A percentile compares a stretch with the other conserved stretches of the same genome.
phyloP scores from a whole-genome alignment of 257 asterid species.

The Solanum pinnatisectum region DNA sequence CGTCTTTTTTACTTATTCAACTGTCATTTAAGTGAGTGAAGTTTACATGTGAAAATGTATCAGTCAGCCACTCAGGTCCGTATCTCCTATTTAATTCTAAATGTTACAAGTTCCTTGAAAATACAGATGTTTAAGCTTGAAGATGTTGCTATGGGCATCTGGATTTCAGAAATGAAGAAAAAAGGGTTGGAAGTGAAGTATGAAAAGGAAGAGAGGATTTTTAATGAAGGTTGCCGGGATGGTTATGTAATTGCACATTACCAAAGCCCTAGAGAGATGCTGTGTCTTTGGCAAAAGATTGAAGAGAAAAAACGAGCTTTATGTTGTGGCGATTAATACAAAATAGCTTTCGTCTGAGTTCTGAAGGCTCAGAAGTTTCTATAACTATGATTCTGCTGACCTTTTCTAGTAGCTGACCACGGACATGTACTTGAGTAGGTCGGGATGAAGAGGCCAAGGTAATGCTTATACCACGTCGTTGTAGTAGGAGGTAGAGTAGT shows the following conservation, averaged over 20 bases:
- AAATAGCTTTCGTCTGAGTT: not conserved
- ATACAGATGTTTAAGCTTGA: conserved; percentile 91
- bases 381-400: not conserved
- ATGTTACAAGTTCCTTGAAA: not conserved
- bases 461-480: not conserved
- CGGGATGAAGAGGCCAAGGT: not conserved
- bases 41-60: not conserved
- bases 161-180: conserved; percentile 78
- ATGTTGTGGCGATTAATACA: conserved; percentile 65
- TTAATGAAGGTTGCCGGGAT: conserved; percentile 69
- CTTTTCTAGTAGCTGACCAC: not conserved
- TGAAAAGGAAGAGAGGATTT: conserved; percentile 66
- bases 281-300: conserved; percentile 93
- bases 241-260: conserved; percentile 86
- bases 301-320: conserved; percentile 49
- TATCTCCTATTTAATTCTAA: not conserved
- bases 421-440: not conserved
- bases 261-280: conserved; percentile 87
- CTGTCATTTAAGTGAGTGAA: not conserved
- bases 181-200: conserved; percentile 60
- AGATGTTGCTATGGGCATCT: conserved; percentile 96
- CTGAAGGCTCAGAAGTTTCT: not conserved
- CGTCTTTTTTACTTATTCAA: not conserved
- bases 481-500: not conserved
- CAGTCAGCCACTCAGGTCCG: not conserved